Conservation (phyloP, 2,329 filamentous ascomycete species). For the Colletotrichum australisinense region DNA sequence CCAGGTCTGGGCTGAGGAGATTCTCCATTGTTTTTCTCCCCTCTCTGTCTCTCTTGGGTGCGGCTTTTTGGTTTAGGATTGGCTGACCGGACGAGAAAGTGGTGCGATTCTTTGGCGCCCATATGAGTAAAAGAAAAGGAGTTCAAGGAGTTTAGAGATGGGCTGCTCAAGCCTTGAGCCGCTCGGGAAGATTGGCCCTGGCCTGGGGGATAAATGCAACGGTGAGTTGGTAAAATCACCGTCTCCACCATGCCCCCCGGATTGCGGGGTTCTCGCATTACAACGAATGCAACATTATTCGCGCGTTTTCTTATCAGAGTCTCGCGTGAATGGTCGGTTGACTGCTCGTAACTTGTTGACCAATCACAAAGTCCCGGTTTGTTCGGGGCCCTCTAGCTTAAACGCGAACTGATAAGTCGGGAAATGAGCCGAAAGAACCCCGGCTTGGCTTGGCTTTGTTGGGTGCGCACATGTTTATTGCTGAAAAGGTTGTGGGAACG, state of each 20-base stretch:
- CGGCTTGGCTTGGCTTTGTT: neutral
- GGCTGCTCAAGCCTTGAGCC: neutral
- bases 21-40: neutral
- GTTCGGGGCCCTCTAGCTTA: neutral
- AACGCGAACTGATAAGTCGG: neutral
- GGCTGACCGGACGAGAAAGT: constrained; percentile 2
- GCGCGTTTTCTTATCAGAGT: constrained; percentile 1
- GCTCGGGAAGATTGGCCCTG: neutral
- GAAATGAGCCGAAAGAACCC: neutral
- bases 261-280: constrained; percentile 9
- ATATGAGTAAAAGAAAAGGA: neutral
- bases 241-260: constrained; percentile 1
- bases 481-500: too few relatives aligned
- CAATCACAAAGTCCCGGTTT: neutral
- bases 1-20: constrained; percentile 4
- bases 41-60: neutral
- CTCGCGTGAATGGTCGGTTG: neutral
- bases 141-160: neutral
- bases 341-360: neutral
- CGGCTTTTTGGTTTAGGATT: neutral
- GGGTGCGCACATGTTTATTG: neutral
- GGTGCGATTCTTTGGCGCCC: constrained; percentile 2
- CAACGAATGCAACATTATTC: constrained; percentile 5
- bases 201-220: constrained; percentile 18
- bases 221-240: neutral